phyloP scores from a whole-genome alignment of 1,284 basidiomycete species.

The Sanghuangporus sanghuang region DNA sequence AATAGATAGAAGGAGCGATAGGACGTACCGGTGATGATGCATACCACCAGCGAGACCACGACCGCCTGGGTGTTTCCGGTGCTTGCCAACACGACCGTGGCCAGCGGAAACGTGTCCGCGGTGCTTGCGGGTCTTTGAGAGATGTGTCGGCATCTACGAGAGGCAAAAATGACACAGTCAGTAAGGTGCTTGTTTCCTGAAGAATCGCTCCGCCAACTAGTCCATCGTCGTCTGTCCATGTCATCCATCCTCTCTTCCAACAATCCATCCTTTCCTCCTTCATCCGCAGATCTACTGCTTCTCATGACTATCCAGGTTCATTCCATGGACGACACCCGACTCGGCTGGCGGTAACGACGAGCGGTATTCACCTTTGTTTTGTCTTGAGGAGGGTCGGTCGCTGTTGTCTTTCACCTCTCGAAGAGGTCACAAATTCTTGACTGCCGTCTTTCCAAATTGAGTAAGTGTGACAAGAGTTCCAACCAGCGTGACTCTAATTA shows the following conservation, averaged over 20 bases:
- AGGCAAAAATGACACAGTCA: neutral
- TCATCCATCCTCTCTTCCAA: constrained; percentile 21
- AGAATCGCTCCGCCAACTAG: constrained; percentile 26
- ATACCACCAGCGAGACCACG: constrained; percentile 99
- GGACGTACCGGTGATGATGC: constrained; percentile 93
- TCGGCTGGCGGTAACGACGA: neutral
- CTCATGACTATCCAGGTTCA: neutral
- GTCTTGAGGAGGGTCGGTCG: constrained; percentile 49
- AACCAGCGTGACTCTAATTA: neutral
- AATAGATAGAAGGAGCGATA: neutral
- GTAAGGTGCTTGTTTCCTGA: neutral
- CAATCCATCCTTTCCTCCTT: constrained; percentile 10
- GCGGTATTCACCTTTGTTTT: constrained; percentile 24
- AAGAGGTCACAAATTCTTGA: too few species aligned
- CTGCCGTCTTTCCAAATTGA: neutral
- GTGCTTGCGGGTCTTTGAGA: constrained; percentile 97
- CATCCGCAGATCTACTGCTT: neutral
- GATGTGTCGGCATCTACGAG: constrained; percentile 81
- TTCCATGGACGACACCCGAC: neutral
- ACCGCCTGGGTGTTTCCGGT: constrained; percentile 99
- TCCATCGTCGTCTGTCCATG: neutral
- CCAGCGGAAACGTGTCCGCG: constrained; percentile 98
- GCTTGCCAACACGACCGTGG: constrained; percentile 99
- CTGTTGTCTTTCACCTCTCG: neutral
- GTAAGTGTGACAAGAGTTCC: neutral